Percentiles rank a stretch among this genome's conserved stretches.
Conservation (phyloP, 345 rosid species). For the Salix viminalis region DNA sequence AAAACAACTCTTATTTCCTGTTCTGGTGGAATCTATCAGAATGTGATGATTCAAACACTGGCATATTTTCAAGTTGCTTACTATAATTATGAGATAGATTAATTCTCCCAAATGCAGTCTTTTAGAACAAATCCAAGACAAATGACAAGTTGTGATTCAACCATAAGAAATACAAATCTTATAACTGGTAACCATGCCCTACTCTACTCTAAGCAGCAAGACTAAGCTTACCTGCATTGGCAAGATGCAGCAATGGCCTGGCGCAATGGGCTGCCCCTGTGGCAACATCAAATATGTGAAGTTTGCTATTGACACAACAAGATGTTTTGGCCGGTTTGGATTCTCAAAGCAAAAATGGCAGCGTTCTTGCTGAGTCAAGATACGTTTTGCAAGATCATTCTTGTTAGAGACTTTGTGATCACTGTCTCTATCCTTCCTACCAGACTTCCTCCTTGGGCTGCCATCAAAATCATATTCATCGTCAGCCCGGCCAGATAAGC, state of each 20-base stretch:
- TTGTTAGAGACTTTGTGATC: constrained; percentile 37
- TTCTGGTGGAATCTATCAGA: neutral
- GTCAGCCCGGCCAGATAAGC: constrained; percentile 69
- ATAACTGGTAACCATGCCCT: neutral
- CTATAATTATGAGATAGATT: neutral
- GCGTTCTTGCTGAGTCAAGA: constrained; percentile 90
- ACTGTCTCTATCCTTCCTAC: constrained; percentile 38
- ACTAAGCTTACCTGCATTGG: constrained; percentile 61
- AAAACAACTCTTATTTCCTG: neutral
- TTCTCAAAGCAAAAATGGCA: constrained; percentile 90
- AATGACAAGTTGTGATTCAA: neutral
- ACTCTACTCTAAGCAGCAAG: neutral
- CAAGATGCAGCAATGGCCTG: constrained; percentile 89
- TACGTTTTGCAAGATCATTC: constrained; percentile 42
- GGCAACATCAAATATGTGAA: constrained; percentile 89
- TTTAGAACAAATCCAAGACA: neutral
- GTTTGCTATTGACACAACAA: constrained; percentile 83
- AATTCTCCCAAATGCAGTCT: neutral
- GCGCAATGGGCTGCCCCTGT: constrained; percentile 63
- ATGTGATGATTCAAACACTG: neutral
- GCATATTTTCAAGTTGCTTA: neutral
- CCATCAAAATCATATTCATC: constrained; percentile 91
- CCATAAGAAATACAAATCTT: neutral
- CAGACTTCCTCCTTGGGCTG: constrained; percentile 54
- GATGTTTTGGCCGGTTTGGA: constrained; percentile 76